Conservation (phyloP, 1,284 basidiomycete species). For the Cronartium quercuum region DNA sequence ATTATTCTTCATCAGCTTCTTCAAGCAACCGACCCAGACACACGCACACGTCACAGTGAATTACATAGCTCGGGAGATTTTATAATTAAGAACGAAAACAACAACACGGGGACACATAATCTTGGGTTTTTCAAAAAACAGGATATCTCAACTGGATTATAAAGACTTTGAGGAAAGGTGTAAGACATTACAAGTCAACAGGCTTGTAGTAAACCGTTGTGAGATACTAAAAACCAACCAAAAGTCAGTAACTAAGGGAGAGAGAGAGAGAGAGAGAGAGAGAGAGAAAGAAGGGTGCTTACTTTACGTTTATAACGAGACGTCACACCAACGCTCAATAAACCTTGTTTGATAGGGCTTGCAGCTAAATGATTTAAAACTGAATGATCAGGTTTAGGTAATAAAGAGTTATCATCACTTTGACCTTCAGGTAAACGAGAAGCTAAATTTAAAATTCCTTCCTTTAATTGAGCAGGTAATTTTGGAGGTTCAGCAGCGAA, state of each 20-base stretch:
- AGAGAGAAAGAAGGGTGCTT: constrained; percentile 43
- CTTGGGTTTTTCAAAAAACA: too few species aligned
- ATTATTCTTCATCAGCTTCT: too few species aligned
- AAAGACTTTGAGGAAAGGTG: too few species aligned
- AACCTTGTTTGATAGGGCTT: constrained; percentile 88
- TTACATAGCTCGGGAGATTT: too few species aligned
- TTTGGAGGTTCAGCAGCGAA: constrained; percentile 30
- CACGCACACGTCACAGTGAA: too few species aligned
- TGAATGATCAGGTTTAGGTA: constrained; percentile 90
- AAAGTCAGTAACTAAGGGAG: background rate
- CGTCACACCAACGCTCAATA: constrained; percentile 86
- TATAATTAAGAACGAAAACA: too few species aligned
- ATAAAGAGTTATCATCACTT: constrained; percentile 82
- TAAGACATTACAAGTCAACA: constrained; percentile 17
- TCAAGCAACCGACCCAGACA: too few species aligned
- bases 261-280: background rate
- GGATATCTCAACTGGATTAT: too few species aligned
- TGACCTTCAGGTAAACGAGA: constrained; percentile 43
- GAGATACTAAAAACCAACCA: constrained; percentile 24
- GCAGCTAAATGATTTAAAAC: constrained; percentile 93
- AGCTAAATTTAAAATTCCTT: constrained; percentile 36
- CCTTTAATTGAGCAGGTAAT: constrained; percentile 36
- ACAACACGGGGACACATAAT: too few species aligned
- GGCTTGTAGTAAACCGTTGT: constrained; percentile 39
- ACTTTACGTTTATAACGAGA: constrained; percentile 91